Conservation (phyloP, 1,284 basidiomycete genomes). For the Ceratobasidium sp. region DNA sequence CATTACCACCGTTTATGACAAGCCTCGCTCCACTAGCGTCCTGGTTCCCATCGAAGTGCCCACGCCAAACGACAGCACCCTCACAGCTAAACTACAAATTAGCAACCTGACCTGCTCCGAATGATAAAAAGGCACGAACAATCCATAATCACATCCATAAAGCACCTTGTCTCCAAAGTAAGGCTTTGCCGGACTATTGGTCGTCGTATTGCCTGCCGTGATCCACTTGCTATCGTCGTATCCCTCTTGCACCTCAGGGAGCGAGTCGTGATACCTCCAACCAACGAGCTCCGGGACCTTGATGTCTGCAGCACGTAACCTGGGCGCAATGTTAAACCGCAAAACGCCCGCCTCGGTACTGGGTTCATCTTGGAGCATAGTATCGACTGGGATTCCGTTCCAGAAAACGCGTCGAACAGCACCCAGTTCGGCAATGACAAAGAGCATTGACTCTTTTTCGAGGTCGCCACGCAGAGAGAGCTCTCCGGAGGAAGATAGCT, state of each 20-base stretch:
- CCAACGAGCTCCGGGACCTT: slow-evolving; percentile 58
- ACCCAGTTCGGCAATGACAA: slow-evolving; percentile 63
- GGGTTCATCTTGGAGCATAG: slow-evolving; percentile 41
- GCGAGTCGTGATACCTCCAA: slow-evolving; percentile 76
- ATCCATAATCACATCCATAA: slow-evolving; percentile 84
- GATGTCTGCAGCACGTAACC: slow-evolving; percentile 9
- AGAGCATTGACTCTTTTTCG: slow-evolving; percentile 58
- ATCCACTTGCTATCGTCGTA: slow-evolving; percentile 74
- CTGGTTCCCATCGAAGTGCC: slow-evolving; percentile 74
- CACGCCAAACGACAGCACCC: slow-evolving; percentile 81
- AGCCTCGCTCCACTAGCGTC: slow-evolving; percentile 70
- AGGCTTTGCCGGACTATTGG: slow-evolving; percentile 73
- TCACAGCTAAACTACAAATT: slow-evolving; percentile 66
- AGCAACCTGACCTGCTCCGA: background rate
- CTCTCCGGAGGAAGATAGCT: slow-evolving; percentile 52
- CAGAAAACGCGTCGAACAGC: slow-evolving; percentile 67
- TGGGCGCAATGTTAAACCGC: slow-evolving; percentile 7
- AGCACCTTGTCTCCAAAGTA: slow-evolving; percentile 78
- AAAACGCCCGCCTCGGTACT: slow-evolving; percentile 51
- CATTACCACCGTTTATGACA: slow-evolving; percentile 80
- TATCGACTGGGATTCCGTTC: slow-evolving; percentile 68
- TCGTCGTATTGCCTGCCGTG: slow-evolving; percentile 71
- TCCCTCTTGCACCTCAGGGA: slow-evolving; percentile 68
- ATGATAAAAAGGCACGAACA: slow-evolving; percentile 60
- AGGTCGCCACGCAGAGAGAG: slow-evolving; percentile 63